phyloP scores from a whole-genome alignment of 306 rosid genomes.

The Glycine tomentella region DNA sequence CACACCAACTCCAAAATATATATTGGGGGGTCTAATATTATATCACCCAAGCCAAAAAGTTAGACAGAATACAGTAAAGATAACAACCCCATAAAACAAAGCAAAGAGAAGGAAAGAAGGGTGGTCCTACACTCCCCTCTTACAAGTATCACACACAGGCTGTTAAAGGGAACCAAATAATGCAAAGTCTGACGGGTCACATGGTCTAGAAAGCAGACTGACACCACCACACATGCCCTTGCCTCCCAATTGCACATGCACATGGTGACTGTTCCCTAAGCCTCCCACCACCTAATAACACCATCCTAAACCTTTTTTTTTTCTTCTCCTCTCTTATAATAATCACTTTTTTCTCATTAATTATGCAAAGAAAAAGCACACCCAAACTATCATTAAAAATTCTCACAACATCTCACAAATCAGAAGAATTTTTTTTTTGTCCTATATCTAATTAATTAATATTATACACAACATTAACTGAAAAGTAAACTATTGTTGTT shows the following conservation, averaged over 20 bases:
- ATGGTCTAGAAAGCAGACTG: constrained; percentile 81
- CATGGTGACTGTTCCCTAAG: constrained; percentile 72
- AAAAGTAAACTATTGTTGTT: constrained; percentile 58
- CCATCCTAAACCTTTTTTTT: constrained; percentile 34
- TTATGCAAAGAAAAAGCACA: constrained; percentile 45
- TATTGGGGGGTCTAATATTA: neutral
- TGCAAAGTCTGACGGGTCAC: constrained; percentile 74
- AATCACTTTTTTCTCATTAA: constrained; percentile 20
- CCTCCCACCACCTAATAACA: constrained; percentile 51
- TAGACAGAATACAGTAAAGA: constrained; percentile 49
- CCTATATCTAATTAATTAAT: constrained; percentile 44
- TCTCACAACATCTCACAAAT: constrained; percentile 56
- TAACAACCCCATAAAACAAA: constrained; percentile 50
- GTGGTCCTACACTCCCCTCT: constrained; percentile 64
- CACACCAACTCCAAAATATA: constrained; percentile 58
- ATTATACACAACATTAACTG: constrained; percentile 60
- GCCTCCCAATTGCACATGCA: constrained; percentile 76
- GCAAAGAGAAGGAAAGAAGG: constrained; percentile 36
- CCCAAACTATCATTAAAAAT: constrained; percentile 55
- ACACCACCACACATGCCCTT: constrained; percentile 82
- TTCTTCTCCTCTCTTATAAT: constrained; percentile 2
- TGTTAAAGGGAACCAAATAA: constrained; percentile 74
- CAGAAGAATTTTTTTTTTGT: neutral
- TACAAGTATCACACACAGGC: constrained; percentile 69
- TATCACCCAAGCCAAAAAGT: constrained; percentile 49